A percentile compares a stretch with the other conserved stretches of the same genome.
These are phyloP conservation scores for Colletotrichum filicis DNA, from an alignment of 2,329 filamentous ascomycete species.

Conservation along the genomic window DNA sequence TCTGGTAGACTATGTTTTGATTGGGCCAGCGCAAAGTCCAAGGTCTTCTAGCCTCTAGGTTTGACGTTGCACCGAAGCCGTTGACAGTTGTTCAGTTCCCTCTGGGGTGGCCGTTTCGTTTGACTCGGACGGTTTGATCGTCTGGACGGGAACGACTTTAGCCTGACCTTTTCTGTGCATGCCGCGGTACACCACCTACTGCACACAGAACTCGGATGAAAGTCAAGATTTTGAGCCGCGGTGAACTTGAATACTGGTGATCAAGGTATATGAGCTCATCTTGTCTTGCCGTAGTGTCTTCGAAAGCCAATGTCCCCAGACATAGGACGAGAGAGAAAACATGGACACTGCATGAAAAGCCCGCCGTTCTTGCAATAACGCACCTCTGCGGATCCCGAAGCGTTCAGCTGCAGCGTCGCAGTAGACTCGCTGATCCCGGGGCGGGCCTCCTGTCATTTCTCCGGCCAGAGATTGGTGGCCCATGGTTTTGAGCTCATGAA, in stretches of 20 bases:
- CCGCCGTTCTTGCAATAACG: constrained; percentile 9
- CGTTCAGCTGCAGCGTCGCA: constrained; percentile 21
- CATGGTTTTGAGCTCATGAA: background rate
- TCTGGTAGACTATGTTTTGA: background rate
- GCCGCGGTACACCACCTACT: background rate
- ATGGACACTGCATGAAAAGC: constrained; percentile 6
- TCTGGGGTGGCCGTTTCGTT: constrained; percentile 2
- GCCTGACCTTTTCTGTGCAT: background rate
- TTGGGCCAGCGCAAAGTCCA: constrained; percentile 2
- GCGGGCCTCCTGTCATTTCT: constrained; percentile 17
- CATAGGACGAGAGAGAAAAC: background rate
- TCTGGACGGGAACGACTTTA: background rate
- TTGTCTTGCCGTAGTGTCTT: background rate
- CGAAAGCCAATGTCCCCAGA: background rate
- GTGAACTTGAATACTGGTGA: background rate
- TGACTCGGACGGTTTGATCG: constrained; percentile 7
- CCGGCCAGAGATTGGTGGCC: background rate
- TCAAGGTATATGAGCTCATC: background rate
- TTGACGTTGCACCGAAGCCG: constrained; percentile 10
- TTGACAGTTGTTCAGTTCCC: constrained; percentile 18
- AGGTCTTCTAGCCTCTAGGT: background rate
- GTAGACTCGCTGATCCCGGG: constrained; percentile 22
- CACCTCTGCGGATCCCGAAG: constrained; percentile 3
- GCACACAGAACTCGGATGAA: background rate
- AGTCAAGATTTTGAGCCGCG: background rate